Base-by-base conservation (phyloP, 1,139 yeast species). In the Scheffersomyces titani region DNA sequence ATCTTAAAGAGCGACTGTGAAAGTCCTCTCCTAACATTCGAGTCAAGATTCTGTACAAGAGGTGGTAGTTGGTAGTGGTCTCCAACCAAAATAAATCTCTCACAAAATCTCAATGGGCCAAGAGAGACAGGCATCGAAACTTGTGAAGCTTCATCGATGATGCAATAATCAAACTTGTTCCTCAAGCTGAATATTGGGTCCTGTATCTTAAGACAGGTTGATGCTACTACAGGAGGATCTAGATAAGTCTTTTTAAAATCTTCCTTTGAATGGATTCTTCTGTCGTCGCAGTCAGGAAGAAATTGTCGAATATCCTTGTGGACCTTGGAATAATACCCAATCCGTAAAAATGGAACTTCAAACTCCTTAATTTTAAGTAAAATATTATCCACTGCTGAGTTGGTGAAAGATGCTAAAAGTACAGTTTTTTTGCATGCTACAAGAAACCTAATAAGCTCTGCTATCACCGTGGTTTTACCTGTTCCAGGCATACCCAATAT, bases 401-500 rank as follows among this genome's bases (percentile, higher is more conserved):
- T 97, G 0, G 99, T 94, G 68, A 91, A 92, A 0, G 97, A 90
- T 0, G 98, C 85, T 52, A 96, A 73, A 49, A 94, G 75, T 0
- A 94, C 89, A 0, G 90, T 78, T 65, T 90, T 89, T 1, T 85
- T 86, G 46, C 80, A 80, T 0, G 72, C 71, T 0, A 88, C 89
- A 45, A 94, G 72, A 47, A 82, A 74, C 57, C 82, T 78, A 51
- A 93, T 88, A 18, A 94, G 70, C 51, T 88, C 87, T 0, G 96
- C 91, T 58, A 94, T 91, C 0, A 93, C 89, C 0, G 98, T 93
- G 0, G 99, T 94, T 68, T 96, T 94, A 18, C 99, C 99, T 0
- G 99, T 94, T 1, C 99, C 99, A 0, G 99, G 99, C 99, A 96
- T 94, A 1, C 99, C 99, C 57, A 93, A 74, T 44, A 94, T 84